Base-by-base conservation (phyloP, 2,329 filamentous ascomycete species). In the Cordyceps tenuipes region DNA sequence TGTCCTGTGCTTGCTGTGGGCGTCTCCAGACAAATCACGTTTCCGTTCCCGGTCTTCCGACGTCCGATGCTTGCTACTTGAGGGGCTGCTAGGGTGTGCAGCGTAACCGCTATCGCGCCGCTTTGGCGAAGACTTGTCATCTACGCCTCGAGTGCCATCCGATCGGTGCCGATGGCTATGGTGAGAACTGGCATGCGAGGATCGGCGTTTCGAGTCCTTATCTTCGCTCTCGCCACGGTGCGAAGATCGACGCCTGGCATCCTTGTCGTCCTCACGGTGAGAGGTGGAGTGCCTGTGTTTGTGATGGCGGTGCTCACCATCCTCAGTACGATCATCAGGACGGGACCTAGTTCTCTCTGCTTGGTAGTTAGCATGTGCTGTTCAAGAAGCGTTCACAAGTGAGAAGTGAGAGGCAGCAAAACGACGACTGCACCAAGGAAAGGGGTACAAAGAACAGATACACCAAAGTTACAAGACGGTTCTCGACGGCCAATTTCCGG, bases 21-120 rank as follows among this genome's bases (percentile, higher is more conserved):
- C n/a, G n/a, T n/a, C n/a, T n/a, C n/a, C n/a, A n/a, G n/a, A n/a
- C n/a, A n/a, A n/a, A n/a, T n/a, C n/a, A n/a, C n/a, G n/a, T n/a
- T n/a, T n/a, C n/a, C n/a, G n/a, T n/a, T n/a, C n/a, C n/a, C n/a
- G n/a, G n/a, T n/a, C n/a, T n/a, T n/a, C n/a, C n/a, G n/a, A n/a
- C n/a, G n/a, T n/a, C n/a, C n/a, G n/a, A 19, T 52, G 31, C 57
- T 65, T 68, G 60, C 68, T 67, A 29, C 68, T 64, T 41, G 72
- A 70, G 50, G 69, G 68, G 49, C 69, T 71, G 49, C 72, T 71
- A 61, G 67, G 74, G n/a, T 77, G 76, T 19, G 72, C 70, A 3
- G 77, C 75, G 62, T 75, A 74, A 0, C 77, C 78, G 61, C 77
- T 80, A 61, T 80, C 78, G 58, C 75, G 74, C 59, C 75, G 73